Percentiles rank a stretch among this genome's conserved stretches.
Conservation (phyloP, 768 basidiomycete species). For the Nidula microcarpa region DNA sequence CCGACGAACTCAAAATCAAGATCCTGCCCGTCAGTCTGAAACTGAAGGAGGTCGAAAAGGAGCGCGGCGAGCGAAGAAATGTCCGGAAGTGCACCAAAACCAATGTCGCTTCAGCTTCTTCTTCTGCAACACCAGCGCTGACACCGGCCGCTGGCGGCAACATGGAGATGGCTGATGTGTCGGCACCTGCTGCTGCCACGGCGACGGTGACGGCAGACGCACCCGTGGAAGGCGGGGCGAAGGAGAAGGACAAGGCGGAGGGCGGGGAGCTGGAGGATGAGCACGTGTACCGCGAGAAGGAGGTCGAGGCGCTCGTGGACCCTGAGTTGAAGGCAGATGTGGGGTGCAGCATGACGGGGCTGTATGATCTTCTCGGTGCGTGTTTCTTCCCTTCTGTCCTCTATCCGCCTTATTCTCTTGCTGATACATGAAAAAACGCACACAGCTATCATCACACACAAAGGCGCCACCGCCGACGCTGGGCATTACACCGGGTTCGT, state of each 20-base stretch:
- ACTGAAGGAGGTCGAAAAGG: slow-evolving; percentile 80
- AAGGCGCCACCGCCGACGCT: slow-evolving; percentile 90
- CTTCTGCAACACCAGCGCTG: slow-evolving; percentile 14
- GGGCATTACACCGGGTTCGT: slow-evolving; percentile 96
- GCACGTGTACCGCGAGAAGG: slow-evolving; percentile 63
- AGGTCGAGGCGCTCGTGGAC: slow-evolving; percentile 63
- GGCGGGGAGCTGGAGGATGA: slow-evolving; percentile 62
- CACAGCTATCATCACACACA: slow-evolving; percentile 92
- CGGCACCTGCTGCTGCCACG: slow-evolving; percentile 12
- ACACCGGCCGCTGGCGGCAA: slow-evolving; percentile 13
- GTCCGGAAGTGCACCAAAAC: slow-evolving; percentile 73
- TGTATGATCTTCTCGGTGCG: slow-evolving; percentile 92
- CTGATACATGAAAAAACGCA: not conserved
- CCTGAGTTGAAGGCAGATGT: slow-evolving; percentile 61
- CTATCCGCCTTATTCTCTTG: no score
- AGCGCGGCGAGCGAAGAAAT: slow-evolving; percentile 78
- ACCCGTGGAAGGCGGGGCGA: slow-evolving; percentile 13
- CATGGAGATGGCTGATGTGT: slow-evolving; percentile 10
- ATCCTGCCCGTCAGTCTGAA: slow-evolving; percentile 67
- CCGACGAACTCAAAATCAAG: slow-evolving; percentile 73
- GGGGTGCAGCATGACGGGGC: slow-evolving; percentile 72
- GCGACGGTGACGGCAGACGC: no score
- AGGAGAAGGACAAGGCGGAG: slow-evolving; percentile 22
- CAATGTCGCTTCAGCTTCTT: slow-evolving; percentile 19
- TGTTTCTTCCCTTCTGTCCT: slow-evolving; percentile 5